Conservation (phyloP, 495 filamentous ascomycete species). For the Lichina pygmaea region DNA sequence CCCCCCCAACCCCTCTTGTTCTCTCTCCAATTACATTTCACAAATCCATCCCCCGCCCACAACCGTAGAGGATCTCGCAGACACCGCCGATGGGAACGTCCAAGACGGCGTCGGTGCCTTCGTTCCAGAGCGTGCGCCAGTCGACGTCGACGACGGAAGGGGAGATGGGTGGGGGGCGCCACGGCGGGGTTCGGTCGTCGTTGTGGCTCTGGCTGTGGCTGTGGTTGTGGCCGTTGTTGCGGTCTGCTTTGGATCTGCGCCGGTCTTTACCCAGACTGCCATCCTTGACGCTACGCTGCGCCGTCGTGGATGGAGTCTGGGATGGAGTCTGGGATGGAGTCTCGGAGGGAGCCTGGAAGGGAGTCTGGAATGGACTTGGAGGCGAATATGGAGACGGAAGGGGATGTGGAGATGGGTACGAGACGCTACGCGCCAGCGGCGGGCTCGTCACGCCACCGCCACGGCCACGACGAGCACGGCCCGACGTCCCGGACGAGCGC, state of each 20-base stretch:
- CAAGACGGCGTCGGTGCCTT: constrained; percentile 92
- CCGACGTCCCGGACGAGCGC: not conserved
- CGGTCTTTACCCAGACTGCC: constrained; percentile 20
- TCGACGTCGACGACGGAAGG: constrained; percentile 13
- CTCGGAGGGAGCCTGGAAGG: too few relatives aligned
- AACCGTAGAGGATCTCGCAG: constrained; percentile 71
- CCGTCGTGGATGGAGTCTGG: not conserved
- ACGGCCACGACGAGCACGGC: not conserved
- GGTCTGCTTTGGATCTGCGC: constrained; percentile 6
- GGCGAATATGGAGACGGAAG: too few relatives aligned
- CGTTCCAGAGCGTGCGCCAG: constrained; percentile 66
- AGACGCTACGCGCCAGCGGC: not conserved
- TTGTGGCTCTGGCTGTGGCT: not conserved
- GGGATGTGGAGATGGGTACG: too few relatives aligned
- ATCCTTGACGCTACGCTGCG: constrained; percentile 8
- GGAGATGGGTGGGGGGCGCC: too few relatives aligned
- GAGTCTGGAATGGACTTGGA: too few relatives aligned
- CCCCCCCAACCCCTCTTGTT: too few relatives aligned
- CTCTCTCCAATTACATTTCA: too few relatives aligned
- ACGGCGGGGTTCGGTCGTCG: constrained; percentile 6
- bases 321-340: too few relatives aligned
- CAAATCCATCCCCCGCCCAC: constrained; percentile 14
- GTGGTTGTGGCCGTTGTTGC: not conserved
- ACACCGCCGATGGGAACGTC: constrained; percentile 90
- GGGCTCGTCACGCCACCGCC: not conserved